Percentiles rank a stretch among this genome's conserved stretches.
phyloP scores from a whole-genome alignment of 1,139 yeast species.

The Zhuliangozyma blackwelliae region DNA sequence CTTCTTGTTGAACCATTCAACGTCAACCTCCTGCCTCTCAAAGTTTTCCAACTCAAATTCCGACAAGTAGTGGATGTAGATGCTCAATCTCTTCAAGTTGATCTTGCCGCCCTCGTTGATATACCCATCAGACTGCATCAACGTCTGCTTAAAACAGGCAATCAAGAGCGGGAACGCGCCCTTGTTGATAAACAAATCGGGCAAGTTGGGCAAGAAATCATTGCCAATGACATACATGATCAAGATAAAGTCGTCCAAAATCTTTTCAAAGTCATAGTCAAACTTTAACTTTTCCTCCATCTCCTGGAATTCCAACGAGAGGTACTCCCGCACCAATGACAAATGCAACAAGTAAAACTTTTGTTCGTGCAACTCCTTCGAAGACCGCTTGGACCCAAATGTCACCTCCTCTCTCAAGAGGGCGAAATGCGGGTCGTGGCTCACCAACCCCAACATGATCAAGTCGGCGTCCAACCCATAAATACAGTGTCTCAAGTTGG shows the following conservation, averaged over 20 bases:
- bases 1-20: constrained; percentile 87
- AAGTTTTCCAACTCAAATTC: constrained; percentile 78
- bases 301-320: constrained; percentile 79
- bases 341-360: constrained; percentile 80
- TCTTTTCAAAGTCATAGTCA: constrained; percentile 80
- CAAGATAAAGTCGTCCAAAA: constrained; percentile 88
- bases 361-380: constrained; percentile 67
- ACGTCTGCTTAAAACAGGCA: constrained; percentile 79
- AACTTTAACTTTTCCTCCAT: constrained; percentile 60
- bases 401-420: constrained; percentile 92
- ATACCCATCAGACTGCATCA: constrained; percentile 76
- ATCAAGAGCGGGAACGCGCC: constrained; percentile 93
- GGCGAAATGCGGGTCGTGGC: constrained; percentile 96
- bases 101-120: constrained; percentile 80
- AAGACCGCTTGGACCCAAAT: constrained; percentile 60
- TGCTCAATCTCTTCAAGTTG: constrained; percentile 63
- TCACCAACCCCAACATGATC: constrained; percentile 92
- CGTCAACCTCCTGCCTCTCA: constrained; percentile 76
- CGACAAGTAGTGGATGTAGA: constrained; percentile 69
- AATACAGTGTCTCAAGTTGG: constrained; percentile 89
- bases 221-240: constrained; percentile 95
- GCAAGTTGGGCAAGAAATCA: constrained; percentile 97
- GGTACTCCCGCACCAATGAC: constrained; percentile 83
- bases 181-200: constrained; percentile 87
- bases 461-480: constrained; percentile 98